Percentiles rank a stretch among this genome's conserved stretches.
phyloP scores from a whole-genome alignment of 2,329 filamentous ascomycete genomes.

The Penicillium paneum region DNA sequence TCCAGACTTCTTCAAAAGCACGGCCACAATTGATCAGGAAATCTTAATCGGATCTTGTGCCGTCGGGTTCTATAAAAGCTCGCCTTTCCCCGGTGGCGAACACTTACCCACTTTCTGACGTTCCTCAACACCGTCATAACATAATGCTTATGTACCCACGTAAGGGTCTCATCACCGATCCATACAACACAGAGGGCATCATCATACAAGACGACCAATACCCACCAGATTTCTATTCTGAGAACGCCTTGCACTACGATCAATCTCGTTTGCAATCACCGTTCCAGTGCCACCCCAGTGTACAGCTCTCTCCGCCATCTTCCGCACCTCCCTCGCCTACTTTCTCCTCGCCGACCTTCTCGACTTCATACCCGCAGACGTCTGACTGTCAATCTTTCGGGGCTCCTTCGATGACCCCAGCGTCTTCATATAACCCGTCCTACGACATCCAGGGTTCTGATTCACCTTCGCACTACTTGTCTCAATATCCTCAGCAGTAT shows the following conservation, averaged over 20 bases:
- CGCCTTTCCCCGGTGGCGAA: conserved; percentile 32
- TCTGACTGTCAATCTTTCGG: conserved; percentile 32
- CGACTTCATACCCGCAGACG: conserved; percentile 25
- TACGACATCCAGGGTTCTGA: conserved; percentile 33
- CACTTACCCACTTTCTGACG: conserved; percentile 25
- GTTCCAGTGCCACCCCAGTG: conserved; percentile 35
- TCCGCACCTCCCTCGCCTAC: conserved; percentile 36
- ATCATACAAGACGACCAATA: conserved; percentile 41
- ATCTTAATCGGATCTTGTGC: conserved; percentile 27
- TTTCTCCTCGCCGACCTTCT: conserved; percentile 33
- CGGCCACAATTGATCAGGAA: conserved; percentile 21
- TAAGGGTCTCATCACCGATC: conserved; percentile 44
- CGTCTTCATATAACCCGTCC: conserved; percentile 38
- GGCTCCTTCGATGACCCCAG: conserved; percentile 42
- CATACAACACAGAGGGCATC: conserved; percentile 33
- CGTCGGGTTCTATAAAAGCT: conserved; percentile 29
- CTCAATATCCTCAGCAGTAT: conserved; percentile 31
- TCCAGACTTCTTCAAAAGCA: conserved; percentile 9
- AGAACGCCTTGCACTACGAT: conserved; percentile 27
- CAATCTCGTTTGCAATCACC: conserved; percentile 32
- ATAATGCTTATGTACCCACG: conserved; percentile 44
- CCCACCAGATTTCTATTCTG: conserved; percentile 30
- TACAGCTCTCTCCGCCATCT: conserved; percentile 34
- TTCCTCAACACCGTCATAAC: conserved; percentile 27
- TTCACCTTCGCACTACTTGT: conserved; percentile 33